Base-by-base conservation (phyloP, 2,329 filamentous ascomycete species). In the Monosporascus sp. region DNA sequence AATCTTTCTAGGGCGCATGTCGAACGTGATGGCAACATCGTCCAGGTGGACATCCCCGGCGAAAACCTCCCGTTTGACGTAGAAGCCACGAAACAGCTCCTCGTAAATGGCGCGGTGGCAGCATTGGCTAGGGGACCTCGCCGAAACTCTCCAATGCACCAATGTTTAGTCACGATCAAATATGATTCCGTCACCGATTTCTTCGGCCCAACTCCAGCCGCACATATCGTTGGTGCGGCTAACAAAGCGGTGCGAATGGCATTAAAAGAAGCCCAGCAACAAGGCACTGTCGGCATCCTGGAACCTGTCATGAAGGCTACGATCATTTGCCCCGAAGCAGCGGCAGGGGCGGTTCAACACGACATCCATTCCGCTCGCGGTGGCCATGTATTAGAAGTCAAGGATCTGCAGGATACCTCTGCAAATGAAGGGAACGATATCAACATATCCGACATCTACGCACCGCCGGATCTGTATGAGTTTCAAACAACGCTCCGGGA, bases 271-370 rank as follows among this genome's bases (percentile, higher is more conserved):
- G 83, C 85, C 0, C 78, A 82, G 52, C 72, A 78, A 9, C 70
- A 73, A 28, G 66, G 74, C 3, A 73, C 76, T 3, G 80, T 91
- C 1, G 80, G 81, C 1, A 76, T 99, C 40, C 87, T 97, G 73
- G 94, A 99, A 66, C 94, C 94, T 1, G 89, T 99, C 51, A 97
- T 97, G 91, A 85, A 86, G 55, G 90, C 89, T 5, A 85, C 87
- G 50, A 96, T 99, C 65, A 86, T 84, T 60, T 91, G 94, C 49
- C 89, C 94, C 50, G 93, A 97, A 70, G 79, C 80, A 6, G 86
- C 83, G 7, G 85, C 96, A 1, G 91, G 92, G 4, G 81, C 82
- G 5, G 89, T 99, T 9, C 86, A 93, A 18, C 89, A 92, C 57
- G 90, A 95, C 64, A 81, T 95, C 38, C 86, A 85, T 2, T 85